Evolutionary conservation across 192 early-diverging fungal genomes (phyloP).

Genomic region (Blastocladiella britannica): DNA sequence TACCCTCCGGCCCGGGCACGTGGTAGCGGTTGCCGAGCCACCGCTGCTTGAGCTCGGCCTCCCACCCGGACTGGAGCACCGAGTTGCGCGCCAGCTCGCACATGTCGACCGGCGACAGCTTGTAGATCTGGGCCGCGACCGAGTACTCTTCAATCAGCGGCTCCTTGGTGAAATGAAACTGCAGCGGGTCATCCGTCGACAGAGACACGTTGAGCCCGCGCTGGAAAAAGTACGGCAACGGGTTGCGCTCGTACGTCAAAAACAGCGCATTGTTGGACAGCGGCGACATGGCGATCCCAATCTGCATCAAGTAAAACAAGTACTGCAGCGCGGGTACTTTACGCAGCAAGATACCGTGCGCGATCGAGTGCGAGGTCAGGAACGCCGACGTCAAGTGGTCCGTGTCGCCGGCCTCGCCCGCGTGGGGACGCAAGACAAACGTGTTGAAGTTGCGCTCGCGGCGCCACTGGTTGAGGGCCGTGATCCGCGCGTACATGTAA

Average conservation of each 20-base stretch:
- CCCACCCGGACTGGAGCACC: slow-evolving; percentile 75
- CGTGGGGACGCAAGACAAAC: slow-evolving; percentile 81
- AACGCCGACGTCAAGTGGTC: slow-evolving; percentile 81
- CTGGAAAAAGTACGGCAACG: slow-evolving; percentile 75
- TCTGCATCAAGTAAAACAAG: slow-evolving; percentile 83
- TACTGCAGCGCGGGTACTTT: slow-evolving; percentile 91
- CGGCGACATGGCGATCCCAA: slow-evolving; percentile 91
- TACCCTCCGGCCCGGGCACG: slow-evolving; percentile 50
- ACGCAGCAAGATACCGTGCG: slow-evolving; percentile 77
- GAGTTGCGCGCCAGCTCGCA: slow-evolving; percentile 86
- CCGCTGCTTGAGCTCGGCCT: slow-evolving; percentile 63
- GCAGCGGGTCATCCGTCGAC: slow-evolving; percentile 87
- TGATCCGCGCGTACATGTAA: slow-evolving; percentile 75
- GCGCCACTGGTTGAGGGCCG: slow-evolving; percentile 59
- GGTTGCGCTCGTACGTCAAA: slow-evolving; percentile 79
- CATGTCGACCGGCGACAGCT: slow-evolving; percentile 75
- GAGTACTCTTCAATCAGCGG: slow-evolving; percentile 93
- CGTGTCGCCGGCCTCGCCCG: slow-evolving; percentile 87
- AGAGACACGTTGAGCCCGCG: slow-evolving; percentile 79
- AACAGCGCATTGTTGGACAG: slow-evolving; percentile 93
- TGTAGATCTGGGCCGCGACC: slow-evolving; percentile 90
- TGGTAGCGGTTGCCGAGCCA: slow-evolving; percentile 69
- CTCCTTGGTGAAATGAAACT: slow-evolving; percentile 93
- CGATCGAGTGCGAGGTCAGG: slow-evolving; percentile 65
- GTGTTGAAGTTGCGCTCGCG: slow-evolving; percentile 59